Percentiles rank a stretch among this genome's conserved stretches.
Conservation (phyloP, 73 alveolate genomes). For the Tetrahymena elliotti region DNA sequence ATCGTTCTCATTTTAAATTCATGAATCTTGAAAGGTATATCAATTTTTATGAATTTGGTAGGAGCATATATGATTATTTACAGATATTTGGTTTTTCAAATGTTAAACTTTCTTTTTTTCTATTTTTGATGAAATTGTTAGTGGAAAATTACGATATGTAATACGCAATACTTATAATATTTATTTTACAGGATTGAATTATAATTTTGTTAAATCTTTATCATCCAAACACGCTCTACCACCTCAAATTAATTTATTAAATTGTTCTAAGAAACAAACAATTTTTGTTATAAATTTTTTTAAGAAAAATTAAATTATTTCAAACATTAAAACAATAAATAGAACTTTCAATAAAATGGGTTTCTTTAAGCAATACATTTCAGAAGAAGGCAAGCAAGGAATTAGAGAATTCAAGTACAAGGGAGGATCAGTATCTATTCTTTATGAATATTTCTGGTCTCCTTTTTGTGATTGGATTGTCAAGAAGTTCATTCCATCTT, state of each 20-base stretch:
- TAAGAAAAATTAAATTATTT: neutral
- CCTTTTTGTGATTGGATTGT: conserved; percentile 17
- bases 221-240: neutral
- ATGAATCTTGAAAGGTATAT: neutral
- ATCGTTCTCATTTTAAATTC: neutral
- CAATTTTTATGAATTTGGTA: too few relatives aligned
- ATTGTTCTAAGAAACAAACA: neutral
- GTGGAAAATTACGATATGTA: neutral
- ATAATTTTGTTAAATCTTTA: neutral
- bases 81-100: neutral
- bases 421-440: conserved; percentile 17
- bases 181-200: neutral
- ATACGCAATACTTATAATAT: neutral
- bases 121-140: neutral
- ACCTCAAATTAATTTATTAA: neutral
- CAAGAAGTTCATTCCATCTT: neutral
- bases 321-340: neutral
- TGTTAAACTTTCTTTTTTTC: neutral
- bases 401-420: conserved; percentile 19
- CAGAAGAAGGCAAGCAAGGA: conserved; percentile 1
- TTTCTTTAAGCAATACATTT: neutral
- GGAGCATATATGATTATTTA: too few relatives aligned
- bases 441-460: conserved; percentile 10
- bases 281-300: neutral
- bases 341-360: neutral